Conservation (phyloP, 306 rosid species). For the Medicago lupulina region DNA sequence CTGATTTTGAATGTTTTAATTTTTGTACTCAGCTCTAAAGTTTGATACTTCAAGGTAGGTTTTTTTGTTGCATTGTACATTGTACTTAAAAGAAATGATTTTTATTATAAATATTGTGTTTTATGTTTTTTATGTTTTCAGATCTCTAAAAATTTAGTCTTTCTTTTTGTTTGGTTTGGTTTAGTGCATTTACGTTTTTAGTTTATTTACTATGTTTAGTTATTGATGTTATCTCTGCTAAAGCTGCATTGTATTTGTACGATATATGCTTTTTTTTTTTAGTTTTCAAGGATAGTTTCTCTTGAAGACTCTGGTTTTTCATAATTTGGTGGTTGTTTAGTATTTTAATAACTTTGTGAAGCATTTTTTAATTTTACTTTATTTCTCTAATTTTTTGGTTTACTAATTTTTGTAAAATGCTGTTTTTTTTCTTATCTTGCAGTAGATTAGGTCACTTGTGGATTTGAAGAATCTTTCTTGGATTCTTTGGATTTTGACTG, state of each 20-base stretch:
- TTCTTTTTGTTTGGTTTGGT: conserved; percentile 44
- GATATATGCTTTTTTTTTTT: neutral
- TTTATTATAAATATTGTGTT: conserved; percentile 47
- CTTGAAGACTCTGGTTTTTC: conserved; percentile 40
- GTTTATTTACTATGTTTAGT: conserved; percentile 39
- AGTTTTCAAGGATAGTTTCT: conserved; percentile 30
- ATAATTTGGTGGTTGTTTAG: conserved; percentile 32
- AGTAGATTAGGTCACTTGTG: conserved; percentile 34
- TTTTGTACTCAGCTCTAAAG: conserved; percentile 39
- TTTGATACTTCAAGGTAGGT: conserved; percentile 40
- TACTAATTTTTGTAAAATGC: conserved; percentile 16
- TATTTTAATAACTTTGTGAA: conserved; percentile 33
- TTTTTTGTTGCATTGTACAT: conserved; percentile 33
- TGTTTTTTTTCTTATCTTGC: conserved; percentile 39
- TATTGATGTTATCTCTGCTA: conserved; percentile 33
- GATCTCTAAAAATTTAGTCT: conserved; percentile 55
- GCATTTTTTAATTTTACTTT: conserved; percentile 6
- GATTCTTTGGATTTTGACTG: conserved; percentile 20
- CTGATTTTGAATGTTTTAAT: conserved; percentile 20
- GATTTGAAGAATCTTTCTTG: conserved; percentile 34
- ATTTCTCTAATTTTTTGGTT: conserved; percentile 18
- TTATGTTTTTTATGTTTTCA: conserved; percentile 38
- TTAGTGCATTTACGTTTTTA: conserved; percentile 45
- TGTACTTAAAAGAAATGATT: conserved; percentile 50
- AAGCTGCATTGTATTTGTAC: conserved; percentile 42